Percentiles rank a stretch among this genome's conserved stretches.
Evolutionary conservation across 345 rosid species (phyloP).

Genomic region (Stellera chamaejasme): DNA sequence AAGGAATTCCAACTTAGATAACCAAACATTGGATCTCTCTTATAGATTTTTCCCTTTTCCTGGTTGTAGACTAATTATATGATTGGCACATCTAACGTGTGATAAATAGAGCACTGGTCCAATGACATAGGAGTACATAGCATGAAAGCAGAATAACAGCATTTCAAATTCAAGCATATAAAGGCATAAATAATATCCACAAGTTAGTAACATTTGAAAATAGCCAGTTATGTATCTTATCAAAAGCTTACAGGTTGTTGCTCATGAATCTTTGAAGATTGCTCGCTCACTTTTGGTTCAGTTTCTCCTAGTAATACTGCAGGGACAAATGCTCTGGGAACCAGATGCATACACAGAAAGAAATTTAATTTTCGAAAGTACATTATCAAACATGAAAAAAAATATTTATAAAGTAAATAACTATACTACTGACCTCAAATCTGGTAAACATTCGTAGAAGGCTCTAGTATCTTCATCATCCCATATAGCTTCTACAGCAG

Average conservation of each 20-base stretch:
- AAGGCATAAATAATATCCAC: no score
- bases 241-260: constrained; percentile 48
- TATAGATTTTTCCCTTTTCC: no score
- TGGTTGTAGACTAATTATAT: no score
- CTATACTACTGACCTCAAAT: constrained; percentile 70
- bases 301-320: constrained; percentile 94
- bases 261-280: constrained; percentile 59
- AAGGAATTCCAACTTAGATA: no score
- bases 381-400: constrained; percentile 1
- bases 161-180: no score
- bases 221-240: no score
- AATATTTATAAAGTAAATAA: constrained; percentile 9
- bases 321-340: constrained; percentile 94
- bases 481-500: constrained; percentile 76
- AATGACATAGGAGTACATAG: no score
- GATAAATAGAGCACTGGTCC: no score
- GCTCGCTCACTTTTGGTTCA: constrained; percentile 72
- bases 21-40: no score
- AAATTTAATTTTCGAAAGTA: neutral
- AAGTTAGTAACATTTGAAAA: no score
- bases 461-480: constrained; percentile 97
- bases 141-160: no score
- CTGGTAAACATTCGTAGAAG: constrained; percentile 91
- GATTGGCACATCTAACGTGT: no score
- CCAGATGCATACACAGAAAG: constrained; percentile 14